Evolutionary conservation across 805 yeast species (phyloP), one percentile per base, ranked within the genome.

Genomic region (Ogataea salicorniae): DNA sequence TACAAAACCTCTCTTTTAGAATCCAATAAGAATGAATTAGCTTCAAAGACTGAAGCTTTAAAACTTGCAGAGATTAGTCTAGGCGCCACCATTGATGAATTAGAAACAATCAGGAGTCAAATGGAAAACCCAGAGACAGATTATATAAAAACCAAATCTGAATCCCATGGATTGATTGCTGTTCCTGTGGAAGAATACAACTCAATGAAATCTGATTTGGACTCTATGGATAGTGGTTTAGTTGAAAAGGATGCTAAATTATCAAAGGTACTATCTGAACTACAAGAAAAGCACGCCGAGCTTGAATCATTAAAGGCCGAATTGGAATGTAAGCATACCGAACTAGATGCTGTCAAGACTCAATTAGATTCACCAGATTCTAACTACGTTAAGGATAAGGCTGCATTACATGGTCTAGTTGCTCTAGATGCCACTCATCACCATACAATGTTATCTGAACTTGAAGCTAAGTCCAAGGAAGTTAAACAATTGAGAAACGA

Each of bases 321-420:
- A 18, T n/a, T 42, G n/a, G 41, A 39, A 11, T 44, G 41, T 26
- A 37, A 18, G 8, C 29, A 41, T 18, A 54, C 45, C 3, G 48
- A 55, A 26, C 37, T 56, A 17, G 37, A 39, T 6, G n/a, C 44
- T 1, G 37, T 48, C 43, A 50, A 51, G 9, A 39, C 26, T 9
- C 48, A 50, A 42, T 14, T 60, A 14, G 56, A 52, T 6, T 47
- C 54, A 16, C 76, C 77, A 9, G 53, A 66, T 5, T 47, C 59
- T n/a, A 62, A 56, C 7, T 57, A 59, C 38, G 49, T 66, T 34
- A 47, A 42, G 15, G 55, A 53, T 7, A 61, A 60, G 38, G 67
- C 73, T 6, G 36, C 48, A 8, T 46, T 43, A 18, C 60, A 52
- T 41, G 62, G 64, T 6, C 47, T 58, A 15, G 52, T 51, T 6